These are phyloP conservation scores for Cyberlindnera mycetangii DNA, from an alignment of 805 yeast species.

Conservation along the genomic window DNA sequence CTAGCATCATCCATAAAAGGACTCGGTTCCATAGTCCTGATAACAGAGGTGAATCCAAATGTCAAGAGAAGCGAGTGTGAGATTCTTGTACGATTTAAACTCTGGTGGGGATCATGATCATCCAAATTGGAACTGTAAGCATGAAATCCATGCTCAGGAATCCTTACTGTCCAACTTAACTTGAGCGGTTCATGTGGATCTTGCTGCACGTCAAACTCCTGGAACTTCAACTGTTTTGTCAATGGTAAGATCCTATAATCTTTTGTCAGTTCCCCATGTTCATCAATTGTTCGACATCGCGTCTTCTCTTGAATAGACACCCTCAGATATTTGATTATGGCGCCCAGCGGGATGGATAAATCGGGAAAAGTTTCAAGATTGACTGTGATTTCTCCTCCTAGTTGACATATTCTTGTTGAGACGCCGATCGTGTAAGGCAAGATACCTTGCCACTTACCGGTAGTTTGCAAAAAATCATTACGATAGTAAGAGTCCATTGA, in stretches of 20 bases:
- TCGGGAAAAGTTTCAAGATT: constrained; percentile 12
- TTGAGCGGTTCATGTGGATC: constrained; percentile 12
- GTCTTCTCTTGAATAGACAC: constrained; percentile 17
- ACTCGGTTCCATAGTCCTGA: neutral
- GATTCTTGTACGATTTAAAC: constrained; percentile 7
- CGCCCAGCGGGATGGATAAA: neutral
- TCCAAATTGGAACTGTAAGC: constrained; percentile 20
- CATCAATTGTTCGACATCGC: constrained; percentile 13
- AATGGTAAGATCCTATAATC: neutral
- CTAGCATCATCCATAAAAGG: neutral
- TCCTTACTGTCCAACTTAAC: constrained; percentile 7
- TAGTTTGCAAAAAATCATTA: constrained; percentile 11
- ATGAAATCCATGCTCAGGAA: constrained; percentile 15
- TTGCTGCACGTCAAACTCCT: neutral
- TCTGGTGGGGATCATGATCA: neutral
- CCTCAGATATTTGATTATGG: constrained; percentile 14
- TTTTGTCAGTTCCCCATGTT: neutral
- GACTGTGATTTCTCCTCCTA: constrained; percentile 15
- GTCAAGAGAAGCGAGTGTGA: constrained; percentile 14
- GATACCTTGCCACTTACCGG: constrained; percentile 20
- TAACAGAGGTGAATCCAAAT: constrained; percentile 11
- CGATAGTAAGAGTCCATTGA: constrained; percentile 12
- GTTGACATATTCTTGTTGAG: constrained; percentile 15
- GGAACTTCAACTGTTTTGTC: neutral
- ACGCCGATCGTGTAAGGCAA: constrained; percentile 18